phyloP scores from a whole-genome alignment of 1,139 yeast species.

The Diutina pseudorugosa region DNA sequence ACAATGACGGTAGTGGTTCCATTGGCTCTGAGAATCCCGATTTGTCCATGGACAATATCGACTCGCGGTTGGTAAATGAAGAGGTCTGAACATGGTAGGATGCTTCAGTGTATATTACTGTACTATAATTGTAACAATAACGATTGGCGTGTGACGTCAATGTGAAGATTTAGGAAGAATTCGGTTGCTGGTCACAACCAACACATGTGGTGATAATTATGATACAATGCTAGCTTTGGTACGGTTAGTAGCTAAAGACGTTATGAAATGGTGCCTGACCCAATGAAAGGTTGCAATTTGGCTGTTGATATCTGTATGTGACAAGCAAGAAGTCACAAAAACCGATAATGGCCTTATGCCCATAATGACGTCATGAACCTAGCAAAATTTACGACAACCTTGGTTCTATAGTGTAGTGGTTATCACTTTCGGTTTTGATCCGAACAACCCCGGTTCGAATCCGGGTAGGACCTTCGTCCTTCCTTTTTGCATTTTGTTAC shows the following conservation, averaged over 20 bases:
- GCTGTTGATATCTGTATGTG: no score
- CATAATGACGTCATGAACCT: background rate
- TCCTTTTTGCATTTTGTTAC: no score
- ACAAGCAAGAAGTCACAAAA: no score
- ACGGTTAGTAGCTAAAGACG: no score
- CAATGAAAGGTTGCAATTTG: no score
- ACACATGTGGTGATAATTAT: no score
- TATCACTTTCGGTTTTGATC: conserved; percentile 45
- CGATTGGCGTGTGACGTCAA: background rate
- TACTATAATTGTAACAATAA: no score
- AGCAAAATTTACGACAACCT: background rate
- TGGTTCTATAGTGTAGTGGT: conserved; percentile 37
- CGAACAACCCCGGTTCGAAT: conserved; percentile 91
- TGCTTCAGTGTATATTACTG: background rate
- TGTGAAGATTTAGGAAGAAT: no score
- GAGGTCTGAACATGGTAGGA: conserved; percentile 8
- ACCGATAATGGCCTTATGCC: no score
- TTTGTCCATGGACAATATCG: conserved; percentile 36
- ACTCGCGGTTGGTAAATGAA: conserved; percentile 36
- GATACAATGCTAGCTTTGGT: no score
- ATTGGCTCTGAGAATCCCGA: conserved; percentile 15
- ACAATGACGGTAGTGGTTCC: background rate
- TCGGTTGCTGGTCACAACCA: no score
- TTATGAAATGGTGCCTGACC: no score
- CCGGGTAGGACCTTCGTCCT: conserved; percentile 76